phyloP scores from a whole-genome alignment of 2,329 filamentous ascomycete species.

The Alternaria arbusti region DNA sequence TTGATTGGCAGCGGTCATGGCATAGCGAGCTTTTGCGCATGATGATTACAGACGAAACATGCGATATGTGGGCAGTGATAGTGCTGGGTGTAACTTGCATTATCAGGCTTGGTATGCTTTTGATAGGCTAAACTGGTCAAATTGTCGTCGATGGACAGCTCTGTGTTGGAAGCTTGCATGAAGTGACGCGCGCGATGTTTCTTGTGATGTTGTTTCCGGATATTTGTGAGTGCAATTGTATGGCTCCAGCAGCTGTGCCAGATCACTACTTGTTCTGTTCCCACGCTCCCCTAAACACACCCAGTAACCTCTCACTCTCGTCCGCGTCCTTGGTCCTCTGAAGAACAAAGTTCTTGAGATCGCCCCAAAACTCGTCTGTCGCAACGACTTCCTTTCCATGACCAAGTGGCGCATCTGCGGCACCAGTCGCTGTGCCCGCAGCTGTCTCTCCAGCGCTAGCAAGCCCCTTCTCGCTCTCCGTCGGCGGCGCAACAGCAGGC shows the following conservation, averaged over 20 bases:
- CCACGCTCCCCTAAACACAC: slow-evolving; percentile 76
- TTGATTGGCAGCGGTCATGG: slow-evolving; percentile 14
- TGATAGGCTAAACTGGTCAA: slow-evolving; percentile 27
- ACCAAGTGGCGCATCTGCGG: slow-evolving; percentile 56
- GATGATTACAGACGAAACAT: slow-evolving; percentile 18
- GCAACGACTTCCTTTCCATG: slow-evolving; percentile 67
- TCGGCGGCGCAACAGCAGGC: slow-evolving; percentile 59
- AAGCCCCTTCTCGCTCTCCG: slow-evolving; percentile 57
- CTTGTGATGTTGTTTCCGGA: not conserved
- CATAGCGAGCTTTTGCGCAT: slow-evolving; percentile 7
- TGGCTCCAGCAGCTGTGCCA: not conserved
- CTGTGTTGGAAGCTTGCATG: slow-evolving; percentile 11
- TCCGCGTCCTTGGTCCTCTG: slow-evolving; percentile 76
- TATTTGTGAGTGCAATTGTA: not conserved
- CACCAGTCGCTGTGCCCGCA: slow-evolving; percentile 30
- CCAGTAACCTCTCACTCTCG: slow-evolving; percentile 68
- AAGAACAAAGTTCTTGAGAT: slow-evolving; percentile 79
- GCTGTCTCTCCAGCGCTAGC: slow-evolving; percentile 11
- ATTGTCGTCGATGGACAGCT: slow-evolving; percentile 29
- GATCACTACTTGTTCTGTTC: slow-evolving; percentile 47
- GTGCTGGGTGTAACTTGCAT: slow-evolving; percentile 17
- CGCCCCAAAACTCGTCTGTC: slow-evolving; percentile 82
- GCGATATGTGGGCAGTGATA: slow-evolving; percentile 11
- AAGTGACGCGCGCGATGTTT: slow-evolving; percentile 1
- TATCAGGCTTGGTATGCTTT: slow-evolving; percentile 17